A percentile compares a stretch with the other conserved stretches of the same genome.
Conservation (phyloP, 768 basidiomycete genomes). For the Trametes elegans region DNA sequence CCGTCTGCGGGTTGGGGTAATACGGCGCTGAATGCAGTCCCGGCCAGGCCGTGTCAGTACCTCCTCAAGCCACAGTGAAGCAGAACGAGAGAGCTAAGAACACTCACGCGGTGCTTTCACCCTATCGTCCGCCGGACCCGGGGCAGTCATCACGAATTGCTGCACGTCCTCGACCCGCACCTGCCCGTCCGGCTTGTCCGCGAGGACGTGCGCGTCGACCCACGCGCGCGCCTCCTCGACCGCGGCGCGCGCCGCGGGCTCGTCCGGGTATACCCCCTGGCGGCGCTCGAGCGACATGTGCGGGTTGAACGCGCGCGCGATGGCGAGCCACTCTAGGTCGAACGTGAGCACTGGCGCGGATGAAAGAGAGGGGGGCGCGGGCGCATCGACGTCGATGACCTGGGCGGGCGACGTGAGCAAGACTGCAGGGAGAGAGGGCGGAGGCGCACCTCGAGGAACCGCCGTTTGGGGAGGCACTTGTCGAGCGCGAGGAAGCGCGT, state of each 20-base stretch:
- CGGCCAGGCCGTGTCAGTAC: not conserved
- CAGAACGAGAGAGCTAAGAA: no score
- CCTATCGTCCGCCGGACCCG: slow-evolving; percentile 45
- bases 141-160: slow-evolving; percentile 66
- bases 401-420: slow-evolving; percentile 27
- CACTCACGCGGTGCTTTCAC: slow-evolving; percentile 37
- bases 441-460: slow-evolving; percentile 74
- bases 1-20: slow-evolving; percentile 89
- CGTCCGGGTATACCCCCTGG: slow-evolving; percentile 61
- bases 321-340: slow-evolving; percentile 93
- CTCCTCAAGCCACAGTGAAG: not conserved
- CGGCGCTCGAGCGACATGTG: slow-evolving; percentile 56
- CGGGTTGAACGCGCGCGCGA: slow-evolving; percentile 82
- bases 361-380: slow-evolving; percentile 3
- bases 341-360: slow-evolving; percentile 50
- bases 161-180: slow-evolving; percentile 49
- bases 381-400: slow-evolving; percentile 64
- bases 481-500: slow-evolving; percentile 90
- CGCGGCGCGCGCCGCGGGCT: slow-evolving; percentile 44
- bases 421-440: not conserved
- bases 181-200: slow-evolving; percentile 22
- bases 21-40: slow-evolving; percentile 50
- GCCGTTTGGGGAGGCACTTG: slow-evolving; percentile 61
- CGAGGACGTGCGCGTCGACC: slow-evolving; percentile 58
- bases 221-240: slow-evolving; percentile 63